Percentiles rank a stretch among this genome's conserved stretches.
phyloP scores from a whole-genome alignment of 129 eudicot species.

The Flaveria trinervia region DNA sequence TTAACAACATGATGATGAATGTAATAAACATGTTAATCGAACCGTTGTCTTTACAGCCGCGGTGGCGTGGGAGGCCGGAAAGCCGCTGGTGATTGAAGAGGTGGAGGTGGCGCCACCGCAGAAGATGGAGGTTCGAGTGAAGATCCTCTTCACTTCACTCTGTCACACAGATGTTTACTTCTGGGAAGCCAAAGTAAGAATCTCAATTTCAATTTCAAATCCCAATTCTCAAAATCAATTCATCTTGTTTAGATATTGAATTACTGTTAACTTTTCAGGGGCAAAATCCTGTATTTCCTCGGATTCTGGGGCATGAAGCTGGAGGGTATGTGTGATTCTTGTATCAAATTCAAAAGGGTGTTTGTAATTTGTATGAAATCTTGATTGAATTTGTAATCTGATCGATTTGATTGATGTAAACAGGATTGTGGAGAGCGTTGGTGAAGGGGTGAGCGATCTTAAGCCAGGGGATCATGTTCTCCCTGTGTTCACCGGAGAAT shows the following conservation, averaged over 20 bases:
- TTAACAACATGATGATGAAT: no score
- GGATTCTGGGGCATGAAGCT: conserved; percentile 87
- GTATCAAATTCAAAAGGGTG: not conserved
- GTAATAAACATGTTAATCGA: no score
- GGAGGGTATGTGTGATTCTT: conserved; percentile 64
- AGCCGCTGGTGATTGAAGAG: conserved; percentile 76
- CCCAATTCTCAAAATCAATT: no score
- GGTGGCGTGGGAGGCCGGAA: conserved; percentile 89
- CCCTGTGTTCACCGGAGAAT: conserved; percentile 90
- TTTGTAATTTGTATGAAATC: not conserved
- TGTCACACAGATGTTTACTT: conserved; percentile 82
- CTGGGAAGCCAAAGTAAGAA: conserved; percentile 84
- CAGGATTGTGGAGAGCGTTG: conserved; percentile 88
- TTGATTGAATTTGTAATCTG: not conserved
- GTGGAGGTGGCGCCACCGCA: conserved; percentile 90
- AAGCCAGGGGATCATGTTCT: conserved; percentile 82
- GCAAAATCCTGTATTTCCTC: conserved; percentile 75
- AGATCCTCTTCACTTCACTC: conserved; percentile 76
- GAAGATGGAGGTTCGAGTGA: conserved; percentile 72
- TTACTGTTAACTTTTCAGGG: conserved; percentile 44
- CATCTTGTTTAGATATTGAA: not conserved
- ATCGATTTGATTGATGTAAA: not conserved
- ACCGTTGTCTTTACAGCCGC: conserved; percentile 45
- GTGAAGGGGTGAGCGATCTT: conserved; percentile 81
- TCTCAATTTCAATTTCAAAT: no score